A percentile compares a stretch with the other conserved stretches of the same genome.
These are phyloP conservation scores for Xylariaceae sp. DNA, from an alignment of 2,329 filamentous ascomycete genomes.

Conservation along the genomic window DNA sequence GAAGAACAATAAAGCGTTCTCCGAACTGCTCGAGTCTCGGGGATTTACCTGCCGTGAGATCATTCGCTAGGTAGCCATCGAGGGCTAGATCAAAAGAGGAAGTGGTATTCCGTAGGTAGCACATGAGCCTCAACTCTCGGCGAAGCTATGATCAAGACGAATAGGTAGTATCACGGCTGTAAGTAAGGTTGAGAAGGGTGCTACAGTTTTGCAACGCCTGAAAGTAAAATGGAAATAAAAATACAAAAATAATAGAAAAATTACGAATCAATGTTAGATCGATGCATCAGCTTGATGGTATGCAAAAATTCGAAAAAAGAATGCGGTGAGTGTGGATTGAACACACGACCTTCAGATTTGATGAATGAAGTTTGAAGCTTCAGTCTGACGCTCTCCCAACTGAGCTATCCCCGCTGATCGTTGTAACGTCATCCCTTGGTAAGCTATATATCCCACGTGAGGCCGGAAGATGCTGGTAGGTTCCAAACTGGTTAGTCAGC, in stretches of 20 bases:
- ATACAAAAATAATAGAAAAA: not conserved
- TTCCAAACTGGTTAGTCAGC: not conserved
- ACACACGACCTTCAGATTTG: not conserved
- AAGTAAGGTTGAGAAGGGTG: too few relatives aligned
- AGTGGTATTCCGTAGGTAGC: too few relatives aligned
- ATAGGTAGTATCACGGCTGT: too few relatives aligned
- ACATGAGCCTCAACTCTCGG: too few relatives aligned
- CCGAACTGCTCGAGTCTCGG: not conserved
- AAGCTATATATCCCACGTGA: not conserved
- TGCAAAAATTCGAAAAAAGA: not conserved
- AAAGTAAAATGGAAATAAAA: too few relatives aligned
- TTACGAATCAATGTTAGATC: not conserved
- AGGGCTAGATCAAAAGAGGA: too few relatives aligned
- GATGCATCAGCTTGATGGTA: not conserved
- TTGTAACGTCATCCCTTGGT: not conserved
- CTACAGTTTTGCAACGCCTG: too few relatives aligned
- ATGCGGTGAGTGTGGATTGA: not conserved
- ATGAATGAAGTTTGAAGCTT: not conserved
- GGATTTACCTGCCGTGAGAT: too few relatives aligned
- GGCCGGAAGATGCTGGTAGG: not conserved
- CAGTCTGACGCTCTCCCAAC: conserved; percentile 1
- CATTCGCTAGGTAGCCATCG: too few relatives aligned
- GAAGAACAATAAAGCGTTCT: conserved; percentile 17
- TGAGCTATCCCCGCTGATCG: not conserved
- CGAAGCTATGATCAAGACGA: too few relatives aligned